Base-by-base conservation (phyloP, 495 filamentous ascomycete species). In the Annulohypoxylon stygium region DNA sequence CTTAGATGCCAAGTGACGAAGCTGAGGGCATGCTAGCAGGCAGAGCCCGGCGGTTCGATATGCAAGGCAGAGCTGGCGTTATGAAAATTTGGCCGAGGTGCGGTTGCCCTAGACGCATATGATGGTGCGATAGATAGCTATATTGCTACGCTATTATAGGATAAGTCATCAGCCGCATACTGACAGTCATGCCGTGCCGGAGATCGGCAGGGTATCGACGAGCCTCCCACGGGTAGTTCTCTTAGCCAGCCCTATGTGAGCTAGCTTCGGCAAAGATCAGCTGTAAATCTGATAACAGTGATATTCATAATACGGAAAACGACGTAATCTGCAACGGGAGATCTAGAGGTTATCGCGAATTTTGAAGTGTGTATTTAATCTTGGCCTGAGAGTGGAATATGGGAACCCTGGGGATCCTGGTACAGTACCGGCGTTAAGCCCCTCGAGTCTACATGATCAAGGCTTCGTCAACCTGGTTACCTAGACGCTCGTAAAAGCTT, bases 141-240 rank as follows among this genome's bases (percentile, higher is more conserved):
- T 30, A 36, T 55, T 36, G 16, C 50, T 51, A 47, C 50, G 48
- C 63, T 36, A 8, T 30, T 64, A 62, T 41, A 69, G 37, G 57
- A 12, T 33, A 59, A 41, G 70, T 67, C 58, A 74, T 67, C 58
- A 74, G 71, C 71, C 71, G 71, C 71, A 74, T 66, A 63, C 41
- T 47, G 51, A 33, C 25, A 26, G n/a, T 12, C 20, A 58, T 26
- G 48, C n/a, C 50, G 37, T 67, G n/a, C 50, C 62, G 34, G 67
- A 70, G 67, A 70, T 70, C 71, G 67, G 39, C 71, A 67, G 66
- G 66, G 61, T 34, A 55, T 43, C 23, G 41, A 50, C 50, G 48
- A 47, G 39, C 20, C 48, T 39, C 39, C 50, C 34, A 6, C 45
- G 16, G 48, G 66, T 12, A 41, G 10, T 39, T 55, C 34, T 54